These are phyloP conservation scores for Aureobasidium pullulans DNA, from an alignment of 2,329 filamentous ascomycete species.

Conservation along the genomic window DNA sequence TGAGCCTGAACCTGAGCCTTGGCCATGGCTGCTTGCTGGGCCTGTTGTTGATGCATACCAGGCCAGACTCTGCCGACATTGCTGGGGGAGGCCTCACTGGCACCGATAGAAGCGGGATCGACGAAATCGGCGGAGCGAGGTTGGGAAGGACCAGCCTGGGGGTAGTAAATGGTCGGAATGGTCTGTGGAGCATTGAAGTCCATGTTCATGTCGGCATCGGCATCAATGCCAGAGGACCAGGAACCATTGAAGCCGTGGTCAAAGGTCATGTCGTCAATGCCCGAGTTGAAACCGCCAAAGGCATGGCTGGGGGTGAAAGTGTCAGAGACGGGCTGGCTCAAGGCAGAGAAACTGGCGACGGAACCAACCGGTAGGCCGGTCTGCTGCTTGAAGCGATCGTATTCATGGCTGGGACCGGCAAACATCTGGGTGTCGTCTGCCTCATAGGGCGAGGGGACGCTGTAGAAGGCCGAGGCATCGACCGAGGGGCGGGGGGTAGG, in stretches of 20 bases:
- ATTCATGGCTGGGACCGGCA: conserved; percentile 74
- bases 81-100: conserved; percentile 51
- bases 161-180: conserved; percentile 59
- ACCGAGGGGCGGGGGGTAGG: conserved; percentile 19
- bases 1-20: conserved; percentile 40
- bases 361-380: conserved; percentile 85
- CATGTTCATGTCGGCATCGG: conserved; percentile 59
- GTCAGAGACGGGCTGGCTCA: conserved; percentile 46
- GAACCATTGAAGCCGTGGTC: conserved; percentile 48
- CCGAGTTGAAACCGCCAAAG: conserved; percentile 49
- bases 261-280: conserved; percentile 63
- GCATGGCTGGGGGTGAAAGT: conserved; percentile 51
- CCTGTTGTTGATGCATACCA: conserved; percentile 86
- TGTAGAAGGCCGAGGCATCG: conserved; percentile 18
- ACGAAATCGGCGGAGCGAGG: conserved; percentile 48
- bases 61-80: conserved; percentile 71
- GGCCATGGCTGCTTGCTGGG: conserved; percentile 54
- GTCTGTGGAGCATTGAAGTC: conserved; percentile 47
- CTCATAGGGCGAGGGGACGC: conserved; percentile 25
- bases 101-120: conserved; percentile 64
- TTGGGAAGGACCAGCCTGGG: conserved; percentile 31
- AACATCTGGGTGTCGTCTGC: conserved; percentile 30
- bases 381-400: conserved; percentile 91
- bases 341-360: conserved; percentile 68
- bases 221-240: conserved; percentile 45